Base-by-base conservation (phyloP, 139 green algal species). In the Haematococcus lacustris region DNA sequence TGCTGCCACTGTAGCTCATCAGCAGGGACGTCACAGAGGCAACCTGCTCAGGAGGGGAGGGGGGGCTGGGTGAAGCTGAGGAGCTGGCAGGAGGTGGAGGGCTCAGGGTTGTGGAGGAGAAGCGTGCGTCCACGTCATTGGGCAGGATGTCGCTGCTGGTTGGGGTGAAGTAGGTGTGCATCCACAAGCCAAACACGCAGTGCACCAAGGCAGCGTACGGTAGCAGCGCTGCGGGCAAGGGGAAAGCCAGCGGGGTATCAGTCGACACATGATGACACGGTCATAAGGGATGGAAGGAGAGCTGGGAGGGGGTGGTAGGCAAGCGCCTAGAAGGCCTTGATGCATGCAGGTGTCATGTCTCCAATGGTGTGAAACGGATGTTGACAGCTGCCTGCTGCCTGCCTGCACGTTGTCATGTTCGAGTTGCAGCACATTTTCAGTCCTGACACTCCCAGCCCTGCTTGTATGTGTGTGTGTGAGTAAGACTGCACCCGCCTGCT, bases 151-250 rank as follows among this genome's bases (percentile, higher is more conserved):
- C 63, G 13, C 2, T 65, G 41, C 28, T 39, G 3, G 30, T 17
- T 7, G 70, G 68, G 2, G 66, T n/a, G 76, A 87, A 87, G 76
- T 83, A 76, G 9, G 79, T 88, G 75, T 88, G 74, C 82, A 83
- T 83, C 82, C 82, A 88, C 51, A 88, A 4, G 4, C 82, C 82
- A 62, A 88, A 83, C 1, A 71, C 70, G 50, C 76, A 83, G 71
- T 88, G 82, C 1, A 73, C 68, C 0, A 82, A 59, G 3, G 70
- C 73, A 28, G 80, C 64, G 74, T 77, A 88, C 5, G 82, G 82
- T 51, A 88, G 74, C 38, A 85, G 40, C 38, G 37, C 82, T 87
- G 73, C 21, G n/a, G 7, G 35, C 28, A 30, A 26, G 60, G 4
- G 30, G 60, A 39, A 21, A 21, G 47, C 13, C 47, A 57, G 47